These are phyloP conservation scores for Ceratocystis huliohia DNA, from an alignment of 2,329 filamentous ascomycete species.

Conservation along the genomic window DNA sequence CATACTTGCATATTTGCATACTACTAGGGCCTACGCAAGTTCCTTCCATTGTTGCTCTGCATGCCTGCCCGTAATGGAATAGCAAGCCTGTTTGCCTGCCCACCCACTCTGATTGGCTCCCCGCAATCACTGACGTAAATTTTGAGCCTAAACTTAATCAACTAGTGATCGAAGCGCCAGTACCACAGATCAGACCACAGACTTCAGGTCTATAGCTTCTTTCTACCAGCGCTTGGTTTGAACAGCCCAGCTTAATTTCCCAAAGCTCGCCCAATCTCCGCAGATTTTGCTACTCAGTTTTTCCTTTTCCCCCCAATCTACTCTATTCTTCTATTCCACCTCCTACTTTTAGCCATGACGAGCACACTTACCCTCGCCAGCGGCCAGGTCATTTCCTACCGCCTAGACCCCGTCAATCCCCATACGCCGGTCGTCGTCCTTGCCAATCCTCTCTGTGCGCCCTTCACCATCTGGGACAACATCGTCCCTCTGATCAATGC, in stretches of 20 bases:
- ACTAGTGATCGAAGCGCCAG: background rate
- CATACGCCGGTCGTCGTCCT: constrained; percentile 29
- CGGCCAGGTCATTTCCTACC: constrained; percentile 26
- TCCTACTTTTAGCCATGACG: constrained; percentile 11
- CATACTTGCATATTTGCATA: background rate
- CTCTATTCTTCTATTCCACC: background rate
- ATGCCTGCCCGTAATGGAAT: background rate
- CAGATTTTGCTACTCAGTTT: background rate
- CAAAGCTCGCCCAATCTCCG: no score
- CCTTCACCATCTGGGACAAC: constrained; percentile 31
- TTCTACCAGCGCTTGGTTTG: background rate
- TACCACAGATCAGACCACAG: background rate
- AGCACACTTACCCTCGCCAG: constrained; percentile 25
- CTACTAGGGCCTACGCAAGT: background rate
- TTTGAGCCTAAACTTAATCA: background rate
- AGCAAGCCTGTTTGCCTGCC: background rate
- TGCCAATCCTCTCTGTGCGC: constrained; percentile 31
- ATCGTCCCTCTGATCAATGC: constrained; percentile 29
- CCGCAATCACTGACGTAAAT: constrained; percentile 7
- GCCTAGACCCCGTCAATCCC: constrained; percentile 24
- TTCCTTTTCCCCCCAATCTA: background rate
- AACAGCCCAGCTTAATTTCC: background rate
- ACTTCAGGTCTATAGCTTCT: background rate
- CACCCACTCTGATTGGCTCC: background rate
- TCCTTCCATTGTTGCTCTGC: background rate